Base-by-base conservation (phyloP, 2,329 filamentous ascomycete genomes). In the Apiospora sp. region DNA sequence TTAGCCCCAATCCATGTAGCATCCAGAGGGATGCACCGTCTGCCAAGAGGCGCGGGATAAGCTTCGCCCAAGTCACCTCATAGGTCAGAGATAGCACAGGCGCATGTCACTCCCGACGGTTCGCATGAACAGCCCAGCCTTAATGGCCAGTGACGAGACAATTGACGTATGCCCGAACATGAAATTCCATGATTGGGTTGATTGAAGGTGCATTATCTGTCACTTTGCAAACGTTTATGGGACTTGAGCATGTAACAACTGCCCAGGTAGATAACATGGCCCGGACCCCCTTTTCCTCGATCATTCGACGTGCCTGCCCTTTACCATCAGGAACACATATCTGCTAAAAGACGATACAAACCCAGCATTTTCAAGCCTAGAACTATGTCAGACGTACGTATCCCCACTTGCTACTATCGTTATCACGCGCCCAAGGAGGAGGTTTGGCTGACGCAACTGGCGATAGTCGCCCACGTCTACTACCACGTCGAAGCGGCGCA, bases 11-110 rank as follows among this genome's bases (percentile, higher is more conserved):
- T 22, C 54, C 22, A 34, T 58, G 49, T 13, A 54, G 27, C 49
- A 4, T 7, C 12, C 51, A 34, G 19, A 34, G 5, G 16, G 3
- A 61, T 22, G 30, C 2, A 64, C 19, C 4, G 19, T 41, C 12
- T n/a, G 58, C 58, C 58, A 64, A 64, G 58, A 41, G 3, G 8
- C 10, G 34, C 10, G 58, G 30, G 34, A 64, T 24, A 64, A 64
- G 58, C 58, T 64, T 64, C 34, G 34, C 10, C 6, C 12, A 8
- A 5, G 58, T 2, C 4, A 4, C 41, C 19, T 64, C 19, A 64
- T 64, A 64, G 58, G 58, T 6, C 58, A 64, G 58, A 64, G 58
- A 64, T 64, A 64, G 58, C 34, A 12, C 22, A 3, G 34, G 27
- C 30, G 54, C 54, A 22, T 61, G 30, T 27, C 54, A 37, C 16